These are phyloP conservation scores for Cytidiella melzeri DNA, from an alignment of 768 basidiomycete species.

Conservation along the genomic window DNA sequence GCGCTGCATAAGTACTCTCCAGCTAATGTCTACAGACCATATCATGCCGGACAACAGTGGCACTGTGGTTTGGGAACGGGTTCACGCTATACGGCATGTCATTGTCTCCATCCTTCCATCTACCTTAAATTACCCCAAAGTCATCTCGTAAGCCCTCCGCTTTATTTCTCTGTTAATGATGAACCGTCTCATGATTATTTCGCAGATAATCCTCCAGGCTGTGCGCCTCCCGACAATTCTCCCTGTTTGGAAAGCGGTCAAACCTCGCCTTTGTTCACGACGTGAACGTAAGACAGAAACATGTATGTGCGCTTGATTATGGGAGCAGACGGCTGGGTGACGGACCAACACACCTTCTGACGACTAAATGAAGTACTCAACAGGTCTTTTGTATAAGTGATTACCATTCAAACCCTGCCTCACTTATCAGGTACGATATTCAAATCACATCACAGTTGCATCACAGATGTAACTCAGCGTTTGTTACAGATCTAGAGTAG, in stretches of 20 bases:
- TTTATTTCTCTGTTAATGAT: constrained; percentile 20
- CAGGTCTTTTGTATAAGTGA: constrained; percentile 15
- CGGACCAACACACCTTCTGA: neutral
- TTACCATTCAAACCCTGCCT: too few species aligned
- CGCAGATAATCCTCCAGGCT: constrained; percentile 4
- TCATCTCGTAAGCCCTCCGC: constrained; percentile 7
- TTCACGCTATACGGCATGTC: too few species aligned
- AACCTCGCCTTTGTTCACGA: constrained; percentile 3
- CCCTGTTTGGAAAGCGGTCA: constrained; percentile 5
- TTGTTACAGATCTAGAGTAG: too few species aligned
- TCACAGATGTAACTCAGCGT: too few species aligned
- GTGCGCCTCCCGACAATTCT: constrained; percentile 11
- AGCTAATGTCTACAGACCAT: too few species aligned
- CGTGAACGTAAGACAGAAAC: constrained; percentile 4
- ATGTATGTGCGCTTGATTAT: constrained; percentile 6
- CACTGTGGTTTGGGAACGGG: too few species aligned
- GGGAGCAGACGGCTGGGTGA: neutral
- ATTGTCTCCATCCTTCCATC: too few species aligned
- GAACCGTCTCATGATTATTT: neutral
- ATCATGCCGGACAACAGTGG: too few species aligned
- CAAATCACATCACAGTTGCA: too few species aligned
- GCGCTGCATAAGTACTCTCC: too few species aligned
- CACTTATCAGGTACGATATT: too few species aligned
- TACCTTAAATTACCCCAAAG: constrained; percentile 19
- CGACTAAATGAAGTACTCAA: constrained; percentile 29